These are phyloP conservation scores for Dryadomyces quercus-mongolicae DNA, from an alignment of 2,329 filamentous ascomycete species.

Conservation along the genomic window DNA sequence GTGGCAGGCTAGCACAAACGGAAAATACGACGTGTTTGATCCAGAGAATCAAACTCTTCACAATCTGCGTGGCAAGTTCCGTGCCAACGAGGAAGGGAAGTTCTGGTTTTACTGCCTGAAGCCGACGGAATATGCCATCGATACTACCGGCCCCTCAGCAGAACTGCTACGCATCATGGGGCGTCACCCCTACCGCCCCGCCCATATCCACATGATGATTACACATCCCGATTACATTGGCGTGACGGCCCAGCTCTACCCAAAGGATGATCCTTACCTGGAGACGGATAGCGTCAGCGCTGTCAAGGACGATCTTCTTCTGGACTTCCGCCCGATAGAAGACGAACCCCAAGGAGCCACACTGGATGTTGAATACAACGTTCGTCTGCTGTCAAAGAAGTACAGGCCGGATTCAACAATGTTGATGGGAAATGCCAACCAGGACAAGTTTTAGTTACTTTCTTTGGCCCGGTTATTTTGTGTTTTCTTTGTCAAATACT, in stretches of 20 bases:
- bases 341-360: constrained; percentile 17
- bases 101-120: constrained; percentile 46
- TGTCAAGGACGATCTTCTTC: constrained; percentile 24
- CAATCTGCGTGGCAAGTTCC: constrained; percentile 56
- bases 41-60: constrained; percentile 48
- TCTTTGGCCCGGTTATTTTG: not conserved
- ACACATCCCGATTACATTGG: constrained; percentile 43
- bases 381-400: constrained; percentile 20
- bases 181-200: constrained; percentile 43
- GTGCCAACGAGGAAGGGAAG: constrained; percentile 49
- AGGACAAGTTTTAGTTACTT: constrained; percentile 3
- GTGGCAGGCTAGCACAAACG: constrained; percentile 66
- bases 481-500: too few species aligned
- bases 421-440: constrained; percentile 6
- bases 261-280: constrained; percentile 44
- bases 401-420: constrained; percentile 13
- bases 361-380: constrained; percentile 26
- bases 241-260: constrained; percentile 57
- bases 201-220: constrained; percentile 47
- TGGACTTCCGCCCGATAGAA: constrained; percentile 22
- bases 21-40: constrained; percentile 55
- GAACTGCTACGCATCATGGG: constrained; percentile 40
- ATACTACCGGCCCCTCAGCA: constrained; percentile 38
- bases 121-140: constrained; percentile 32
- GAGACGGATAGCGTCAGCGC: constrained; percentile 25